phyloP scores from a whole-genome alignment of 352 stramenopile species.

The Stramenopiles sp. region DNA sequence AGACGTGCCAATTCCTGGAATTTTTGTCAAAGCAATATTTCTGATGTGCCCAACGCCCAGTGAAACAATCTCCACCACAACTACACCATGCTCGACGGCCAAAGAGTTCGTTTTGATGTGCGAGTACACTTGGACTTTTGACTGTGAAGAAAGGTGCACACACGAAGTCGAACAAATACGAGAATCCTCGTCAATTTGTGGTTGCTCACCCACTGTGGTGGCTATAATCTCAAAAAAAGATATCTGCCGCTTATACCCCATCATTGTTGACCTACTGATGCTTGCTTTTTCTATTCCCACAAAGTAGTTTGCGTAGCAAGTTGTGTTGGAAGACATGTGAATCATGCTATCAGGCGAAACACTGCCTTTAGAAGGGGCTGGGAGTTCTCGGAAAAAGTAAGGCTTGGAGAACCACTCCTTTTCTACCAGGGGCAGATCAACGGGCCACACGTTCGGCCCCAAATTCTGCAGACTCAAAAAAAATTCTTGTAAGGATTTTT shows the following conservation, averaged over 20 bases:
- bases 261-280: background rate
- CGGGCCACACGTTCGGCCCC: too few relatives aligned
- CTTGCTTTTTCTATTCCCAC: background rate
- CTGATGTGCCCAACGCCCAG: background rate
- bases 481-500: too few relatives aligned
- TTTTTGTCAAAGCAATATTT: background rate
- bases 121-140: background rate
- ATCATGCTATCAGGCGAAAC: too few relatives aligned
- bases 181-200: too few relatives aligned
- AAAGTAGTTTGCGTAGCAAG: background rate
- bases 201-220: background rate
- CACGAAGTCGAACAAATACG: too few relatives aligned
- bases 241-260: background rate
- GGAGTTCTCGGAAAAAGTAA: too few relatives aligned
- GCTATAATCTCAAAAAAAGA: background rate
- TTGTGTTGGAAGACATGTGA: background rate
- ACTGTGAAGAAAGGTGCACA: background rate
- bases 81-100: background rate
- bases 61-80: background rate
- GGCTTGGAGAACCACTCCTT: too few relatives aligned
- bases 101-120: background rate
- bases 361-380: too few relatives aligned
- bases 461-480: too few relatives aligned
- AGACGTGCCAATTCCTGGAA: background rate
- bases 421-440: too few relatives aligned